phyloP scores from a whole-genome alignment of 2,329 filamentous ascomycete genomes.

The Xylariaceae sp. region DNA sequence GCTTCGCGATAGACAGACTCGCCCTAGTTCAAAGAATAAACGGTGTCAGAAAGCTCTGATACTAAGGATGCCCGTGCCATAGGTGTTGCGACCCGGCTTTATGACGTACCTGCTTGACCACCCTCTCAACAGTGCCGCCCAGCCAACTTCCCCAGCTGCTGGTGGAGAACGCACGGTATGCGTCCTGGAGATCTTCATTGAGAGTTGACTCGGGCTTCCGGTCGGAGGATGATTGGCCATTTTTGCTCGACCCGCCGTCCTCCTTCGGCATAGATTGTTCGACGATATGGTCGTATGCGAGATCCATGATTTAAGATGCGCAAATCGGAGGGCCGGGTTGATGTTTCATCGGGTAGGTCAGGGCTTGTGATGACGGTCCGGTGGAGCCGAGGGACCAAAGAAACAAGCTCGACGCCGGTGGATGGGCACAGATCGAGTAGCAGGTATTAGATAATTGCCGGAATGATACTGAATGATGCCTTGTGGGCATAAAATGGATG shows the following conservation, averaged over 20 bases:
- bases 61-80: neutral
- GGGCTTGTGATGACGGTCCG: slow-evolving; percentile 8
- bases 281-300: slow-evolving; percentile 94
- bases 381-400: slow-evolving; percentile 2
- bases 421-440: slow-evolving; percentile 1
- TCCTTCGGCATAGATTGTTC: slow-evolving; percentile 69
- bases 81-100: neutral
- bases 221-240: slow-evolving; percentile 9
- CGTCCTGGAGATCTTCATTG: slow-evolving; percentile 87
- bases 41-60: slow-evolving; percentile 10
- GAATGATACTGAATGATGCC: slow-evolving; percentile 15
- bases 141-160: slow-evolving; percentile 88
- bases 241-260: slow-evolving; percentile 8
- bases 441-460: neutral
- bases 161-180: slow-evolving; percentile 86
- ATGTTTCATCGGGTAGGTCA: slow-evolving; percentile 13
- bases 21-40: slow-evolving; percentile 49
- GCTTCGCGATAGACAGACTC: slow-evolving; percentile 80
- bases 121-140: slow-evolving; percentile 82
- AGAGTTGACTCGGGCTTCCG: slow-evolving; percentile 52
- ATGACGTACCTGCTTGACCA: slow-evolving; percentile 77
- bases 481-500: slow-evolving; percentile 5
- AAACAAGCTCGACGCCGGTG: neutral
- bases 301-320: slow-evolving; percentile 63
- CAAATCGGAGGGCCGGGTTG: neutral